phyloP scores from a whole-genome alignment of 1,284 basidiomycete genomes.

The Cryptococcus depauperatus region DNA sequence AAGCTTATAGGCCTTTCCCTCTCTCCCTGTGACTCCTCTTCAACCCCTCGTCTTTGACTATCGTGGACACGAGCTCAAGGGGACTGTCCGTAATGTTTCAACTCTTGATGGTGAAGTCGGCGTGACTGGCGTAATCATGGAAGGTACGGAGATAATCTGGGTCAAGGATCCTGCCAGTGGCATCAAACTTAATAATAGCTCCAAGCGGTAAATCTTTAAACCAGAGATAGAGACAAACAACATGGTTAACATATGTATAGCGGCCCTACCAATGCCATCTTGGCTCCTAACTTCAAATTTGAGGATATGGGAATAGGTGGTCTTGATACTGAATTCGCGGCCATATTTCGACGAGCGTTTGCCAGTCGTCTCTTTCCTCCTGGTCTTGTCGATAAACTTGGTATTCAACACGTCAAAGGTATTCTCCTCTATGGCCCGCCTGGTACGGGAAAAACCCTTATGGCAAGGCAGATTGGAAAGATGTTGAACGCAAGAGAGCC shows the following conservation, averaged over 20 bases:
- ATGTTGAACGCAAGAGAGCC: constrained; percentile 98
- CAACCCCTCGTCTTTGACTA: constrained; percentile 83
- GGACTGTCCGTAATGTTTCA: constrained; percentile 59
- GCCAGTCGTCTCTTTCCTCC: constrained; percentile 97
- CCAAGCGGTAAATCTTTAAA: constrained; percentile 70
- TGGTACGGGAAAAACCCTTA: constrained; percentile 96
- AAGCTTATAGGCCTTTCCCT: constrained; percentile 64
- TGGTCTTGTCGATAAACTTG: constrained; percentile 91
- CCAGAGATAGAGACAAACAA: background rate
- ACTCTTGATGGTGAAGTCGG: constrained; percentile 49
- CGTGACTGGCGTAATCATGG: constrained; percentile 72
- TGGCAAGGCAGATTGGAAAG: constrained; percentile 97
- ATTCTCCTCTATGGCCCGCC: constrained; percentile 94
- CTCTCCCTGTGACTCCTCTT: constrained; percentile 52
- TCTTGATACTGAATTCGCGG: constrained; percentile 86
- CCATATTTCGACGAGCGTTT: constrained; percentile 98
- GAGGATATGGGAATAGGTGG: constrained; percentile 99
- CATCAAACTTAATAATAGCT: constrained; percentile 87
- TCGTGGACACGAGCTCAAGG: constrained; percentile 77
- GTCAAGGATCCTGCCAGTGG: constrained; percentile 70
- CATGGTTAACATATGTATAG: constrained; percentile 48
- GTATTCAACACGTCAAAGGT: constrained; percentile 98
- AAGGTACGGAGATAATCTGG: constrained; percentile 82
- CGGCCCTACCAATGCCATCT: constrained; percentile 85
- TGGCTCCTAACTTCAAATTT: constrained; percentile 98